Evolutionary conservation across 495 filamentous ascomycete genomes (phyloP), one percentile per base, ranked within the genome.

Genomic region (Gamarada debralockiae): DNA sequence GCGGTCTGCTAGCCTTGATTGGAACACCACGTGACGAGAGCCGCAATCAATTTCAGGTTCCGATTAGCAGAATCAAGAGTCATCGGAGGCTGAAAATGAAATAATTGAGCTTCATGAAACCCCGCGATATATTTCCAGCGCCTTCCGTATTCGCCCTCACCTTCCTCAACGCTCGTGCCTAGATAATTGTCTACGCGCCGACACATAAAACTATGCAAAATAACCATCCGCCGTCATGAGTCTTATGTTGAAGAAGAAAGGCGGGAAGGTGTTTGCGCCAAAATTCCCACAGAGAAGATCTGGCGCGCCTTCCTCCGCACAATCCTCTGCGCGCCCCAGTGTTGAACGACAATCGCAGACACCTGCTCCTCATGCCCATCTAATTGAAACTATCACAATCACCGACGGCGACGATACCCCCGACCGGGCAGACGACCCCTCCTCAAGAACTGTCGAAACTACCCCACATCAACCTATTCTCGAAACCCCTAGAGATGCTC

Each of bases 281-380:
- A 64, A 60, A 33, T 41, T 49, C 17, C 27, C 50, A 21, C 41
- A 27, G 8, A 36, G 33, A 9, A 44, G 58, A 37, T 43, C 53
- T 15, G 49, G 48, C 25, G 33, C 36, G 9, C 41, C 55, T 18
- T 24, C 57, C 3, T 40, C 56, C 22, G 52, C 48, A 22, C 29
- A 60, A 41, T 60, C 58, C 43, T 54, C 60, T 21, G 42, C 56
- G 7, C 24, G 53, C 2, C 60, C 56, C 21, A 60, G 55, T 14
- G 60, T 61, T 29, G 53, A 58, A 34, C 57, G 55, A 13, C 54
- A 63, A 55, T 58, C 57, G 25, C 63, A 58, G 29, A 66, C 53
- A 38, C 57, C 60, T 52, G 57, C 55, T 22, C 50, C 54, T 20
- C 4, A 21, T 36, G 13, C 48, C 9, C 13, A 29, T 14, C 48